Conservation (phyloP, 108 stramenopile genomes). For the Aurantiochytrium sp. region DNA sequence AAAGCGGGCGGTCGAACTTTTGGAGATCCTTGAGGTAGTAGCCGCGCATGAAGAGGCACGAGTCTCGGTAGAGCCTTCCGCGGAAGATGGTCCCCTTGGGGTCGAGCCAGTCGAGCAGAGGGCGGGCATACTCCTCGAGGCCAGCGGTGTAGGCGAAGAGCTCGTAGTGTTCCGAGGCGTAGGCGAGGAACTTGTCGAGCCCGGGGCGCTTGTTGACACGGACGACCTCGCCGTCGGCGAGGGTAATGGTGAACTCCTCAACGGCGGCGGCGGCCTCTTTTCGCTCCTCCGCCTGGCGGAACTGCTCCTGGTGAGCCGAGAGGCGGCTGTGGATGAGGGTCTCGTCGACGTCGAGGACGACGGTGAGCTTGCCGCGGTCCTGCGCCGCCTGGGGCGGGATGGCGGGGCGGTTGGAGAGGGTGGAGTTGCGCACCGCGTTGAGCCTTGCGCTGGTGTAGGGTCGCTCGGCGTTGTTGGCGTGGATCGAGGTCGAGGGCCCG, state of each 20-base stretch:
- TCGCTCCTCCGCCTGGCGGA: constrained; percentile 33
- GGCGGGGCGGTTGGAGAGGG: neutral
- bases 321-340: constrained; percentile 96
- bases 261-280: neutral
- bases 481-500: neutral
- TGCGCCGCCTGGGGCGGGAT: neutral
- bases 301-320: constrained; percentile 45
- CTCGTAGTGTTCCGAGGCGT: constrained; percentile 74
- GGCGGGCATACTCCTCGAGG: constrained; percentile 88
- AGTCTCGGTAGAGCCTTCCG: constrained; percentile 84
- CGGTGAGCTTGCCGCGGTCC: constrained; percentile 34
- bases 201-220: constrained; percentile 81
- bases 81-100: constrained; percentile 79
- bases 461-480: neutral
- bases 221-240: constrained; percentile 52
- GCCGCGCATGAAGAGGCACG: constrained; percentile 80
- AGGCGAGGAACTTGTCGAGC: constrained; percentile 71
- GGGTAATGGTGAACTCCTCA: neutral
- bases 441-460: constrained; percentile 12
- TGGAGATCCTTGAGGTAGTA: constrained; percentile 83
- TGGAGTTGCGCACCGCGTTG: constrained; percentile 25
- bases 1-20: constrained; percentile 75
- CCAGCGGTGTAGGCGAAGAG: constrained; percentile 91
- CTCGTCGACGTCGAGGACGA: constrained; percentile 97
- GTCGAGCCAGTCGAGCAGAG: constrained; percentile 85